phyloP scores from a whole-genome alignment of 257 asterid species.

The Solanum bulbocastanum region DNA sequence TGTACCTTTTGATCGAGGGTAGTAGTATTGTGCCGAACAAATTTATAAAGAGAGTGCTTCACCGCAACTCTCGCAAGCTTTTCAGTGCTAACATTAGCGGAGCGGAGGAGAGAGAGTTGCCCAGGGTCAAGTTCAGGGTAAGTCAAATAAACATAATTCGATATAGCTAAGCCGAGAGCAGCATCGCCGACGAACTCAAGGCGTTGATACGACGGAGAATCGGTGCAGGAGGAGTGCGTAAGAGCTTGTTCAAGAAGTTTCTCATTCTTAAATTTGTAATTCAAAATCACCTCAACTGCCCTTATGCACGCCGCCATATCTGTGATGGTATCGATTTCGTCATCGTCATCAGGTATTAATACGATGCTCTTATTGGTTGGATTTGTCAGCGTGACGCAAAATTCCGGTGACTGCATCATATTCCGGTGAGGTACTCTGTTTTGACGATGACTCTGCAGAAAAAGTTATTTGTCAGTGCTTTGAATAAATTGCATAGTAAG shows the following conservation, averaged over 20 bases:
- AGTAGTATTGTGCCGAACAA: slow-evolving; percentile 48
- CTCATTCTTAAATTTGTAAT: slow-evolving; percentile 30
- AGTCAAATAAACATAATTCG: slow-evolving; percentile 31
- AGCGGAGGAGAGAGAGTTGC: slow-evolving; percentile 53
- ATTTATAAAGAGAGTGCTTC: slow-evolving; percentile 38
- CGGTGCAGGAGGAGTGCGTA: slow-evolving; percentile 62
- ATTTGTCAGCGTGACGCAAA: not conserved
- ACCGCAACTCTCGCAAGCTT: slow-evolving; percentile 82
- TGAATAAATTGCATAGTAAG: not conserved
- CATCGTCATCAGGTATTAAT: not conserved
- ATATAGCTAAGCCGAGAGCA: slow-evolving; percentile 46
- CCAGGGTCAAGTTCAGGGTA: slow-evolving; percentile 59
- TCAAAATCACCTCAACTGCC: slow-evolving; percentile 44
- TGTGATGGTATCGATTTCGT: not conserved
- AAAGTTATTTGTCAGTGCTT: not conserved
- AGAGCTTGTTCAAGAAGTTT: slow-evolving; percentile 63
- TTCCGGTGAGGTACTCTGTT: not conserved
- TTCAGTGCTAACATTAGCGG: slow-evolving; percentile 81
- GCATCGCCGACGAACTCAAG: slow-evolving; percentile 87
- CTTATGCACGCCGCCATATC: slow-evolving; percentile 33
- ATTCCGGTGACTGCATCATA: not conserved
- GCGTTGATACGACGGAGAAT: slow-evolving; percentile 58
- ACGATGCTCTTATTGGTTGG: not conserved
- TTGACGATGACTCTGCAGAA: not conserved
- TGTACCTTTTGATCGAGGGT: slow-evolving; percentile 43